Evolutionary conservation across 192 early-diverging fungal genomes (phyloP).

Genomic region (Phlyctochytrium bullatum): DNA sequence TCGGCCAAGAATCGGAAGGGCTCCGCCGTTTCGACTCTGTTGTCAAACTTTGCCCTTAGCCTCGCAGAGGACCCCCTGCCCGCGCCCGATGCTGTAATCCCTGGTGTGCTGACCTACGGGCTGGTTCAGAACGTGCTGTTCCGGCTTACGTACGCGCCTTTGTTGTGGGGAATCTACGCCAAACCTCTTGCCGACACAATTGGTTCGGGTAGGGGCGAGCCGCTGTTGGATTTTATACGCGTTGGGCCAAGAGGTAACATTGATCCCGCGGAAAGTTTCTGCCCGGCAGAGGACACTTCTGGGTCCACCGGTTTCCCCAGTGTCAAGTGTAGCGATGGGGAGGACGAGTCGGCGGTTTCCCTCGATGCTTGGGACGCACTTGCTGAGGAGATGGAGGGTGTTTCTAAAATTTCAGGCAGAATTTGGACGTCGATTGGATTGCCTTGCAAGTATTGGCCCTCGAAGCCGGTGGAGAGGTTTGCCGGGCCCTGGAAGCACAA

Average conservation of each 20-base stretch:
- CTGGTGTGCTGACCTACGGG: background rate
- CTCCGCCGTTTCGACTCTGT: no score
- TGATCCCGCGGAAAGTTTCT: background rate
- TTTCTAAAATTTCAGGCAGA: background rate
- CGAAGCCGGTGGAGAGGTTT: constrained; percentile 26
- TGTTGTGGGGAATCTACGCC: constrained; percentile 2
- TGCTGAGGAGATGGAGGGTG: background rate
- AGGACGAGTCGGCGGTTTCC: background rate
- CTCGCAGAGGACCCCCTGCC: background rate
- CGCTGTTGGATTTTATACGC: constrained; percentile 9
- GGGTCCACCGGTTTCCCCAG: background rate
- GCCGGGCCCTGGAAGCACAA: constrained; percentile 38
- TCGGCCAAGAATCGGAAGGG: no score
- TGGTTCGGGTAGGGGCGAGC: background rate
- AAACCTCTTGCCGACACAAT: background rate
- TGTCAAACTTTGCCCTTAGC: background rate
- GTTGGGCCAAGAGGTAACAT: background rate
- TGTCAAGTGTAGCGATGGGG: constrained; percentile 13
- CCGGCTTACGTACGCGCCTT: constrained; percentile 2
- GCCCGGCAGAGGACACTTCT: background rate
- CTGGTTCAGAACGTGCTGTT: background rate
- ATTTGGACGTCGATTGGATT: background rate
- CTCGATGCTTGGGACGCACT: constrained; percentile 5
- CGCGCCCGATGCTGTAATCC: background rate
- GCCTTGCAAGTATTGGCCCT: constrained; percentile 22